A percentile compares a stretch with the other conserved stretches of the same genome.
These are phyloP conservation scores for Colletotrichum graminicola DNA, from an alignment of 2,329 filamentous ascomycete species.

Conservation along the genomic window DNA sequence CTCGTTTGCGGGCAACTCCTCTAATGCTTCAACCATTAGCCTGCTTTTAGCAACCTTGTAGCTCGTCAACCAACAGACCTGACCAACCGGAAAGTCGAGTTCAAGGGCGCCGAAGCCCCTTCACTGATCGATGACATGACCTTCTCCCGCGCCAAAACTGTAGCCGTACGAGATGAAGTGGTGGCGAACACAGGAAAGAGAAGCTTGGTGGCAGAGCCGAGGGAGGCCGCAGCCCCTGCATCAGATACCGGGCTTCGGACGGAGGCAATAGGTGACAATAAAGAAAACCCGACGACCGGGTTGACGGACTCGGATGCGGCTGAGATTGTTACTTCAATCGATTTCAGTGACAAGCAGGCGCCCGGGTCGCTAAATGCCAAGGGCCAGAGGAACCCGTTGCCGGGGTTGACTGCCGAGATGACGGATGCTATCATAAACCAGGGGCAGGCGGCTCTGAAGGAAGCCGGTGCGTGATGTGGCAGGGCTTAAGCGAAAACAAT, in stretches of 20 bases:
- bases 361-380: conserved; percentile 31
- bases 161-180: background rate
- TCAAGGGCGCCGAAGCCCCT: conserved; percentile 2
- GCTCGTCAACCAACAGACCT: conserved; percentile 14
- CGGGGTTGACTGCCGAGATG: conserved; percentile 32
- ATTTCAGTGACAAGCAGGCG: conserved; percentile 35
- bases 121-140: conserved; percentile 11
- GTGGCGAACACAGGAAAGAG: conserved; percentile 11
- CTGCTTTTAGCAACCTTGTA: conserved; percentile 11
- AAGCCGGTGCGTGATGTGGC: conserved; percentile 29
- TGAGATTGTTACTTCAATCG: conserved; percentile 32
- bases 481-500: background rate
- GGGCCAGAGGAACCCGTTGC: conserved; percentile 33
- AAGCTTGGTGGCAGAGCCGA: background rate
- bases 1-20: background rate
- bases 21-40: conserved; percentile 6
- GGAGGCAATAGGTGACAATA: conserved; percentile 34
- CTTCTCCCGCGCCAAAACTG: conserved; percentile 11
- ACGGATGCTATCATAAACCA: conserved; percentile 39
- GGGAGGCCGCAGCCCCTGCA: background rate
- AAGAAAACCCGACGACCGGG: conserved; percentile 31
- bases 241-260: background rate
- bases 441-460: conserved; percentile 38
- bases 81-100: conserved; percentile 16
- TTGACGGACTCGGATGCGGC: conserved; percentile 37